phyloP scores from a whole-genome alignment of 179 eudicot species.

The Camellia oleifera region DNA sequence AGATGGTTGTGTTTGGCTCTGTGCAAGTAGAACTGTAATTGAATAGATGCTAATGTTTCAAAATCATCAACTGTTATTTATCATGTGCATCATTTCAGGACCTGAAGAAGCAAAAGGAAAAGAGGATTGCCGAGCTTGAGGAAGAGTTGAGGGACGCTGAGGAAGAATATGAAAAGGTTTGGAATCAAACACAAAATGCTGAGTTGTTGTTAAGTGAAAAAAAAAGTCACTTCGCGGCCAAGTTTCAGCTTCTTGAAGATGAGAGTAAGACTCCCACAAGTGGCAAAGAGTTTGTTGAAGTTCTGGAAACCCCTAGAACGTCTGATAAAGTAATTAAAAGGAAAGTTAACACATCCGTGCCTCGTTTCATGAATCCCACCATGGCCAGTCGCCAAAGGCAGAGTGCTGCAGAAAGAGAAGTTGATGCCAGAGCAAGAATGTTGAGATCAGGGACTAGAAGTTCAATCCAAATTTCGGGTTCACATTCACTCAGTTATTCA shows the following conservation, averaged over 20 bases:
- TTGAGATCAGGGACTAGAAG: slow-evolving; percentile 56
- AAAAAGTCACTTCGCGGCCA: slow-evolving; percentile 29
- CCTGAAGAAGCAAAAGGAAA: slow-evolving; percentile 41
- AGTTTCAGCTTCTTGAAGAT: slow-evolving; percentile 22
- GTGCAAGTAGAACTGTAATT: too few relatives aligned
- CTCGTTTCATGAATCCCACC: slow-evolving; percentile 69
- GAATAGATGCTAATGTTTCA: not conserved
- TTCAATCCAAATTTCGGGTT: slow-evolving; percentile 48
- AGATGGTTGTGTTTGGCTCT: too few relatives aligned
- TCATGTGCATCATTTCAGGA: slow-evolving; percentile 36
- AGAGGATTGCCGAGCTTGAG: slow-evolving; percentile 44
- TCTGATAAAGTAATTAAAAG: slow-evolving; percentile 34
- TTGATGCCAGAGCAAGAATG: slow-evolving; percentile 32
- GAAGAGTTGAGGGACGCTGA: slow-evolving; percentile 49
- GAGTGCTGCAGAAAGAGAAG: slow-evolving; percentile 36
- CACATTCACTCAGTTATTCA: slow-evolving; percentile 52
- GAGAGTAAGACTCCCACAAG: slow-evolving; percentile 27
- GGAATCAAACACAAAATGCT: slow-evolving; percentile 39
- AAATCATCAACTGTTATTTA: not conserved
- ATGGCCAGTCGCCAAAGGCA: slow-evolving; percentile 62
- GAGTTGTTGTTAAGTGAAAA: slow-evolving; percentile 50
- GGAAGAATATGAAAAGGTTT: slow-evolving; percentile 36
- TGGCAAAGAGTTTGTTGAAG: slow-evolving; percentile 27
- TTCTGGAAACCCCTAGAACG: slow-evolving; percentile 26
- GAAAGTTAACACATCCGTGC: slow-evolving; percentile 28